Conservation (phyloP, 2,329 filamentous ascomycete species). For the Aschersonia sp. region DNA sequence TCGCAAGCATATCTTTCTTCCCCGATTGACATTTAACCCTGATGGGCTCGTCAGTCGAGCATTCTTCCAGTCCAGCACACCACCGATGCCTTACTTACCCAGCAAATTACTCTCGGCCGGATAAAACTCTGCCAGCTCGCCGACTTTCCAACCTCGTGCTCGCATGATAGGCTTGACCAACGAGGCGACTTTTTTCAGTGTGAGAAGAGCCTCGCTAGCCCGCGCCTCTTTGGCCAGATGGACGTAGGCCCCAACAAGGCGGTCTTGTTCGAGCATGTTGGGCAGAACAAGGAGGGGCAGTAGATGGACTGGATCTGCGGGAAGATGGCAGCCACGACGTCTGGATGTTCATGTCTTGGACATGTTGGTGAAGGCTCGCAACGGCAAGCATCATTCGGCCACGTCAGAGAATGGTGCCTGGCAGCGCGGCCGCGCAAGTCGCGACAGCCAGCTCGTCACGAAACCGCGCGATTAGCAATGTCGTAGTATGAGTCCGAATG, state of each 20-base stretch:
- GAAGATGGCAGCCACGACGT: too few relatives aligned
- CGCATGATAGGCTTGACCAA: conserved; percentile 93
- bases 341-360: too few relatives aligned
- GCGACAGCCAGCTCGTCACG: too few relatives aligned
- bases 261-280: conserved; percentile 17
- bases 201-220: conserved; percentile 36
- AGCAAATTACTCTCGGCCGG: conserved; percentile 60
- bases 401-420: neutral
- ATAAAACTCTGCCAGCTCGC: conserved; percentile 71
- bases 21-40: conserved; percentile 66
- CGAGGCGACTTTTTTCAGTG: conserved; percentile 69
- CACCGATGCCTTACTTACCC: conserved; percentile 27
- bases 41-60: neutral
- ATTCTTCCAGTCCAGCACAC: neutral
- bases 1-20: conserved; percentile 68
- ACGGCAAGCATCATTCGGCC: neutral
- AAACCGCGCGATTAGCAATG: too few relatives aligned
- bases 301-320: too few relatives aligned
- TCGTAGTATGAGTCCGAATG: too few relatives aligned
- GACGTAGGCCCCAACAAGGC: conserved; percentile 30
- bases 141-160: conserved; percentile 67
- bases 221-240: conserved; percentile 33
- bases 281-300: neutral
- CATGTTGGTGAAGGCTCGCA: too few relatives aligned
- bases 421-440: neutral